phyloP scores from a whole-genome alignment of 768 basidiomycete genomes.

The Exsudoporus frostii region DNA sequence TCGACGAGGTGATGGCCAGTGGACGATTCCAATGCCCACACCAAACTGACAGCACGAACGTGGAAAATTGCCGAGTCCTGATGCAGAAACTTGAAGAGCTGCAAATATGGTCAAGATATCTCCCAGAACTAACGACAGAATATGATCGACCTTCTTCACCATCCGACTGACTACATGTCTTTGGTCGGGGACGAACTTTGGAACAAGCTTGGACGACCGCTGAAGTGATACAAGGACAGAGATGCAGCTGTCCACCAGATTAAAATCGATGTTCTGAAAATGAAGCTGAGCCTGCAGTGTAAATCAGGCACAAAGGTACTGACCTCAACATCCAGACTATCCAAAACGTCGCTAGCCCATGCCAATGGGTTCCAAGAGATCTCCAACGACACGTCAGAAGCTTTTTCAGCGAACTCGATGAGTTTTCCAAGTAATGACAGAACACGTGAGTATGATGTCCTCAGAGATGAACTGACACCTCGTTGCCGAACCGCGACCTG shows the following conservation, averaged over 20 bases:
- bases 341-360: conserved; percentile 61
- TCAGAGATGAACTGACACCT: conserved; percentile 33
- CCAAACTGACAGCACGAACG: conserved; percentile 70
- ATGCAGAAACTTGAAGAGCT: conserved; percentile 74
- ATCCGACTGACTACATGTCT: conserved; percentile 56
- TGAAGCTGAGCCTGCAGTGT: conserved; percentile 1
- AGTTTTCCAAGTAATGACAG: conserved; percentile 53
- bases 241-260: conserved; percentile 61
- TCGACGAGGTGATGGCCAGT: conserved; percentile 65
- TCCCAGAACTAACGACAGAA: background rate
- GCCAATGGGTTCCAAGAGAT: conserved; percentile 58
- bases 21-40: conserved; percentile 73
- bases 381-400: conserved; percentile 29
- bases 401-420: conserved; percentile 39
- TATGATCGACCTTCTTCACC: conserved; percentile 44
- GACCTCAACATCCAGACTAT: conserved; percentile 56
- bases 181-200: conserved; percentile 53
- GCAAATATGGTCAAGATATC: conserved; percentile 14
- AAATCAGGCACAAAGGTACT: conserved; percentile 6
- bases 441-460: conserved; percentile 51
- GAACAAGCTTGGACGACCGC: conserved; percentile 46
- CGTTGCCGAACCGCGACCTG: conserved; percentile 32
- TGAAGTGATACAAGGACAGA: conserved; percentile 55
- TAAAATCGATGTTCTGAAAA: conserved; percentile 48
- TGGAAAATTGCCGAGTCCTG: conserved; percentile 70